phyloP scores from a whole-genome alignment of 768 basidiomycete genomes.

The Lanmaoa rubissima region DNA sequence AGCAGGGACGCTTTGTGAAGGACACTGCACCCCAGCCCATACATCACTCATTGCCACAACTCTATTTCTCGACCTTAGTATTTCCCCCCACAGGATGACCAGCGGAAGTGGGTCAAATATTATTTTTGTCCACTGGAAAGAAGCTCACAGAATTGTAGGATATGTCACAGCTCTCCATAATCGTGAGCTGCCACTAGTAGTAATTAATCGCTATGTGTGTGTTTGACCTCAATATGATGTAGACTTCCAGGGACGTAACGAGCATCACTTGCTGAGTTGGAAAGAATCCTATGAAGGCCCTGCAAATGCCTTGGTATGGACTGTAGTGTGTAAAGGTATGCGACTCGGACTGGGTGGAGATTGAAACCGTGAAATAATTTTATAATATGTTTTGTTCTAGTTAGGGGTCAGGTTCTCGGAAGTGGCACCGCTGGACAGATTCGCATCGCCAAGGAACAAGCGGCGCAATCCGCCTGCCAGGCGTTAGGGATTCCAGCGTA shows the following conservation, averaged over 20 bases:
- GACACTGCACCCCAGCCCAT: neutral
- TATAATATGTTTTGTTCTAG: slow-evolving; percentile 31
- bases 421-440: slow-evolving; percentile 45
- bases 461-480: slow-evolving; percentile 45
- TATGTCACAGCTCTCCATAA: slow-evolving; percentile 43
- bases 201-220: neutral
- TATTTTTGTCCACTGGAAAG: neutral
- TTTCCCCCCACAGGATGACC: slow-evolving; percentile 13
- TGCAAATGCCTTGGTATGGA: slow-evolving; percentile 46
- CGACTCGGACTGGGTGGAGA: neutral
- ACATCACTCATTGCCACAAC: neutral
- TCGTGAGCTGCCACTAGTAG: slow-evolving; percentile 31
- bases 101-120: slow-evolving; percentile 19
- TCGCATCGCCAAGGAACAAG: slow-evolving; percentile 45
- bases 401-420: slow-evolving; percentile 47
- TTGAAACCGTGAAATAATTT: neutral
- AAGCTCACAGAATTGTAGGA: slow-evolving; percentile 26
- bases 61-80: neutral
- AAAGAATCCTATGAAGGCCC: slow-evolving; percentile 41
- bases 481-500: slow-evolving; percentile 24
- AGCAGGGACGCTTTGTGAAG: neutral
- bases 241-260: slow-evolving; percentile 39
- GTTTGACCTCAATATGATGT: neutral
- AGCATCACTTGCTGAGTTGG: slow-evolving; percentile 40
- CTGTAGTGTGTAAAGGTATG: slow-evolving; percentile 56